Conservation (phyloP, 352 stramenopile genomes). For the Phytophthora fragariae region DNA sequence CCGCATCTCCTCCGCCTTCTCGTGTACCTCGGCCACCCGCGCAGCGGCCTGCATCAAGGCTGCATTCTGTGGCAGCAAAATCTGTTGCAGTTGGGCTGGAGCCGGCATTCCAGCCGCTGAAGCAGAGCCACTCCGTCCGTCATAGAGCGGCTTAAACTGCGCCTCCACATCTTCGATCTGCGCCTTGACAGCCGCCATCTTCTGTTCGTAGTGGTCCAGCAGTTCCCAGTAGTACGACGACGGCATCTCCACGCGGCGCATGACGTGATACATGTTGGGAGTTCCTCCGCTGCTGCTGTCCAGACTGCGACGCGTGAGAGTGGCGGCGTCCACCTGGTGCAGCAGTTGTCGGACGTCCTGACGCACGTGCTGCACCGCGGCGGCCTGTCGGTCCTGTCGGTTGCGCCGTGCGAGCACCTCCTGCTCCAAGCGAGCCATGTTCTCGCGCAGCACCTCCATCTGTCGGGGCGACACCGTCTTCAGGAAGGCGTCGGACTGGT, state of each 20-base stretch:
- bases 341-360: constrained; percentile 82
- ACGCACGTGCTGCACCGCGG: constrained; percentile 69
- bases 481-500: constrained; percentile 77
- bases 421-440: constrained; percentile 68
- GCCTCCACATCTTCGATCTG: constrained; percentile 82
- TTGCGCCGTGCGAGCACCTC: constrained; percentile 70
- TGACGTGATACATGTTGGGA: constrained; percentile 63
- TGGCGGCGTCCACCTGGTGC: constrained; percentile 74
- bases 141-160: constrained; percentile 64
- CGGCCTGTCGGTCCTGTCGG: constrained; percentile 61
- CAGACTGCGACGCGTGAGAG: constrained; percentile 70
- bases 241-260: constrained; percentile 80
- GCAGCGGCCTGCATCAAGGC: constrained; percentile 80
- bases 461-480: constrained; percentile 70
- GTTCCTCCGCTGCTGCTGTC: constrained; percentile 53
- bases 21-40: constrained; percentile 78
- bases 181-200: constrained; percentile 74
- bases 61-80: constrained; percentile 79
- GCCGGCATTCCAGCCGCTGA: constrained; percentile 20
- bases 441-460: constrained; percentile 61
- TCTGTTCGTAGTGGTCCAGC: constrained; percentile 72
- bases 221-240: constrained; percentile 87
- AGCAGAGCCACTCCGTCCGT: constrained; percentile 26
- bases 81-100: constrained; percentile 68
- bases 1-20: constrained; percentile 77